A percentile compares a stretch with the other conserved stretches of the same genome.
Evolutionary conservation across 2,329 filamentous ascomycete genomes (phyloP).

Genomic region (Ascochyta lentis): DNA sequence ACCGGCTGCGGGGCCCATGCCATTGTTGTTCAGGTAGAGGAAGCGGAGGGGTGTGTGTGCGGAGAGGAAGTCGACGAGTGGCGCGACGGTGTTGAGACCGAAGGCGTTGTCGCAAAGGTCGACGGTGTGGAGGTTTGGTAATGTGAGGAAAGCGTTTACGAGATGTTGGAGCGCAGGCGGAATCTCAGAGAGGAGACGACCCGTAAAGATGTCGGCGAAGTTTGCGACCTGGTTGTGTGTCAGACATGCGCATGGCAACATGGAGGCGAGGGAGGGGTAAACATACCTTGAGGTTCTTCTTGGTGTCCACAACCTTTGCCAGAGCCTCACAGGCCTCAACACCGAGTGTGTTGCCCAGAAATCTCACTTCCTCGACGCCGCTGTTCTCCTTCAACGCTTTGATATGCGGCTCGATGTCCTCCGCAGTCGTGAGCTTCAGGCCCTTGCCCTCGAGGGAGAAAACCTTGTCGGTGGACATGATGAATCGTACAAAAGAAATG

Average conservation of each 20-base stretch:
- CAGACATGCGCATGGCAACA: slow-evolving; percentile 10
- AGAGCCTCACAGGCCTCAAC: slow-evolving; percentile 86
- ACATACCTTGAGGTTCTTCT: slow-evolving; percentile 77
- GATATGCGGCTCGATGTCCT: slow-evolving; percentile 85
- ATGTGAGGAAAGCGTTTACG: slow-evolving; percentile 83
- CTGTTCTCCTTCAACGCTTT: slow-evolving; percentile 72
- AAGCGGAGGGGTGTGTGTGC: slow-evolving; percentile 89
- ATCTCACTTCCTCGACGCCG: slow-evolving; percentile 82
- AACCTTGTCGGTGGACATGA: slow-evolving; percentile 63
- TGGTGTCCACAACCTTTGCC: slow-evolving; percentile 81
- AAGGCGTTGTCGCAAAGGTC: slow-evolving; percentile 99
- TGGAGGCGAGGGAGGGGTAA: neutral
- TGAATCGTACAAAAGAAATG: slow-evolving; percentile 11
- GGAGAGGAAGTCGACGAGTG: slow-evolving; percentile 88
- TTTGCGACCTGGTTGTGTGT: slow-evolving; percentile 70
- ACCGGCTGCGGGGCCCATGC: slow-evolving; percentile 88
- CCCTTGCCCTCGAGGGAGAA: slow-evolving; percentile 93
- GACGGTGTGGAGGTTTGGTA: slow-evolving; percentile 85
- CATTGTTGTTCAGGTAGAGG: slow-evolving; percentile 97
- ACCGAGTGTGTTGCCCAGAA: slow-evolving; percentile 92
- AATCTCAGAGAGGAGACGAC: slow-evolving; percentile 90
- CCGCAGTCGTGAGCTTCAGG: slow-evolving; percentile 88
- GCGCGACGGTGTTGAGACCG: slow-evolving; percentile 91
- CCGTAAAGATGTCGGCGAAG: slow-evolving; percentile 97
- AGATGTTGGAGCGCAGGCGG: slow-evolving; percentile 86